phyloP scores from a whole-genome alignment of 768 basidiomycete species.

The Leccinum pellstonianum region DNA sequence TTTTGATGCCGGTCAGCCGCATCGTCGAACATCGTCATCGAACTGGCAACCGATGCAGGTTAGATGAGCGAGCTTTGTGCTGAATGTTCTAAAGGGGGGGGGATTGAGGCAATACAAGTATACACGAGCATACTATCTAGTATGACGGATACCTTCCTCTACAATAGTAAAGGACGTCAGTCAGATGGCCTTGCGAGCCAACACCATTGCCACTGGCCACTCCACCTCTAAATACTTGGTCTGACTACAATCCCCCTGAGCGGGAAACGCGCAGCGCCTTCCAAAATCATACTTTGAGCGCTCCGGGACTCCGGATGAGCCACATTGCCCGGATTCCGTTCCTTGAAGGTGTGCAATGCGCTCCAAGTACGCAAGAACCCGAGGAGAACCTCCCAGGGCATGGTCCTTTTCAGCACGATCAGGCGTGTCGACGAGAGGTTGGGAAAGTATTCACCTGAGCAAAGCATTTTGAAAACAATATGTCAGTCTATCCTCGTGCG shows the following conservation, averaged over 20 bases:
- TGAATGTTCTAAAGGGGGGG: neutral
- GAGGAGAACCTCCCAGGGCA: constrained; percentile 66
- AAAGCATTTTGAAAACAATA: neutral
- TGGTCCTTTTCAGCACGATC: constrained; percentile 54
- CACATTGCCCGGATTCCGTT: constrained; percentile 56
- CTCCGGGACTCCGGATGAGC: constrained; percentile 41
- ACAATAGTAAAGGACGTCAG: neutral
- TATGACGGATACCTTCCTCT: neutral
- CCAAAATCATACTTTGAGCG: constrained; percentile 66
- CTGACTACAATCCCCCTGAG: no score
- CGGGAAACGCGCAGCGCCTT: constrained; percentile 29
- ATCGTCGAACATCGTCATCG: neutral
- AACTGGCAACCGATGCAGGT: neutral
- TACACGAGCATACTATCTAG: neutral
- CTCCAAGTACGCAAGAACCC: constrained; percentile 73
- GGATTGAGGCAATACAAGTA: neutral
- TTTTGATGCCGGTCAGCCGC: constrained; percentile 9
- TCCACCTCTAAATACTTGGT: no score
- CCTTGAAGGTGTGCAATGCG: constrained; percentile 64
- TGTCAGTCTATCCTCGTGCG: neutral
- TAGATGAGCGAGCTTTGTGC: neutral
- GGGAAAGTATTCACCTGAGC: constrained; percentile 42
- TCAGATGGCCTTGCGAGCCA: constrained; percentile 13
- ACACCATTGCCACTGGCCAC: constrained; percentile 36
- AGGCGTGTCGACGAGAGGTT: constrained; percentile 32